These are phyloP conservation scores for Hirsutella thompsonii DNA, from an alignment of 2,329 filamentous ascomycete genomes.

Conservation along the genomic window DNA sequence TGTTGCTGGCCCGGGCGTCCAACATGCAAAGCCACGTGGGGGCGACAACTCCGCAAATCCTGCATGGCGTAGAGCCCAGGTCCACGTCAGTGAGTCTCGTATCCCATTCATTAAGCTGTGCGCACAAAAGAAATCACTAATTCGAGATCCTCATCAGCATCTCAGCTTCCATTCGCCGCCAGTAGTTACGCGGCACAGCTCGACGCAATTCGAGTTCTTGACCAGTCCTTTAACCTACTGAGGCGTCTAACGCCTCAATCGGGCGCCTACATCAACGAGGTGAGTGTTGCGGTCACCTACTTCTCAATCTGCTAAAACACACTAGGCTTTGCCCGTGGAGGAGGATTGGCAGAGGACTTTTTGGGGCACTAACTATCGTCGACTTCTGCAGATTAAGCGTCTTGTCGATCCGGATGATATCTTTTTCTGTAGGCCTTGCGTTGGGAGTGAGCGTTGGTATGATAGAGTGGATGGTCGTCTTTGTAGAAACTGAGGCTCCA, in stretches of 20 bases:
- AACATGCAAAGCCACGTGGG: constrained; percentile 24
- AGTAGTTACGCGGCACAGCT: constrained; percentile 18
- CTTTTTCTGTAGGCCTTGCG: constrained; percentile 34
- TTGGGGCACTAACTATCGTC: constrained; percentile 32
- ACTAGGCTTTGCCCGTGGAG: constrained; percentile 22
- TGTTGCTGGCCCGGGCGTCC: constrained; percentile 30
- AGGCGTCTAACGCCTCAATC: constrained; percentile 24
- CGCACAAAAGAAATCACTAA: background rate
- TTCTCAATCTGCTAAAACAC: rapidly evolving
- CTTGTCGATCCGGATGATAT: constrained; percentile 31
- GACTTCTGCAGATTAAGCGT: constrained; percentile 30
- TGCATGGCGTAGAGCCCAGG: constrained; percentile 33
- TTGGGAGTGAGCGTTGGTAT: constrained; percentile 29
- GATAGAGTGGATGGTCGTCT: constrained; percentile 12
- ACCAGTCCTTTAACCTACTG: constrained; percentile 18
- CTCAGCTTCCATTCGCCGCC: constrained; percentile 11
- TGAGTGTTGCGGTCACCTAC: constrained; percentile 7
- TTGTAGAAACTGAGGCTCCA: constrained; percentile 8
- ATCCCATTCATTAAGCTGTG: background rate
- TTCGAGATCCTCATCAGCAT: background rate
- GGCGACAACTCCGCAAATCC: constrained; percentile 34
- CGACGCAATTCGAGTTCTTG: constrained; percentile 13
- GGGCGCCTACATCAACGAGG: constrained; percentile 34
- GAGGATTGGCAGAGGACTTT: constrained; percentile 25
- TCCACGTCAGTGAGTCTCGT: constrained; percentile 24